These are phyloP conservation scores for Sugiyamaella pinicola DNA, from an alignment of 1,139 yeast species.

Conservation along the genomic window DNA sequence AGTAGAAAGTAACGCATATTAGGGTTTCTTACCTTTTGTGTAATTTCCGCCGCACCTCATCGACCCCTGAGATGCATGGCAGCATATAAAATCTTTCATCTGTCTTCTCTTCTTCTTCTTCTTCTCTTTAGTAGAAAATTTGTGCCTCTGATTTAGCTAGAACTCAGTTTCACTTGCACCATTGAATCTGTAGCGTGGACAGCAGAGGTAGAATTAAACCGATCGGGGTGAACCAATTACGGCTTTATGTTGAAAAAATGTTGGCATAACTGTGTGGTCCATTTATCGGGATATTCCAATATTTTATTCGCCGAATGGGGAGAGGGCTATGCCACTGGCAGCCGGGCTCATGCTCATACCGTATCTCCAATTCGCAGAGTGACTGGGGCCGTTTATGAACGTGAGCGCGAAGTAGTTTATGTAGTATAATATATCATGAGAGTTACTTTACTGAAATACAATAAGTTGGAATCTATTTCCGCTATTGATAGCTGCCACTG, in stretches of 20 bases:
- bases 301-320: not conserved
- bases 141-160: constrained; percentile 55
- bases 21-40: not conserved
- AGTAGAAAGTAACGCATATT: not conserved
- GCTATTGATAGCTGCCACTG: too few species aligned
- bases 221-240: constrained; percentile 8
- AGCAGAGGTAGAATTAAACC: constrained; percentile 57
- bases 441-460: too few species aligned
- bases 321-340: not conserved
- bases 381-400: too few species aligned
- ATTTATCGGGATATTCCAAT: constrained; percentile 11
- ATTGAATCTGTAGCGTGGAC: constrained; percentile 61
- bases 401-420: too few species aligned
- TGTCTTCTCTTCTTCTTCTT: constrained; percentile 16
- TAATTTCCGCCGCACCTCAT: not conserved
- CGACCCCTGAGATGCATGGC: not conserved
- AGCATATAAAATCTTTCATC: constrained; percentile 5
- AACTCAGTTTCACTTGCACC: constrained; percentile 51
- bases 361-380: too few species aligned
- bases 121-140: constrained; percentile 22
- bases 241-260: not conserved
- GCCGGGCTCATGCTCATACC: too few species aligned
- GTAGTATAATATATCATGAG: too few species aligned
- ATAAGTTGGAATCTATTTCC: too few species aligned
- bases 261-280: constrained; percentile 5